These are phyloP conservation scores for Mycena pura DNA, from an alignment of 768 basidiomycete species.

Conservation along the genomic window DNA sequence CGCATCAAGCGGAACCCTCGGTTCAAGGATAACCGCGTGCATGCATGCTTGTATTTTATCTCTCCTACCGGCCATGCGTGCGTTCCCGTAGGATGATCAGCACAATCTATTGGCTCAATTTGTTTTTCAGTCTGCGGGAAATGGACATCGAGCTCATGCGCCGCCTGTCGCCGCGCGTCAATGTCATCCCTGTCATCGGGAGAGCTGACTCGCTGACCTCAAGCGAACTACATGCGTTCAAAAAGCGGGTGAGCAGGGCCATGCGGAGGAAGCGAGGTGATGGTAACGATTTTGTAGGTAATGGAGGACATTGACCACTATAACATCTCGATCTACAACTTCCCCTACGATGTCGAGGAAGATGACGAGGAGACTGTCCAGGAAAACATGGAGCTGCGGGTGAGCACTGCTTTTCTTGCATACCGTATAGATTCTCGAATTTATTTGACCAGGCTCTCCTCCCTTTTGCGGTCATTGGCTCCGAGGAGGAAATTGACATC, in stretches of 20 bases:
- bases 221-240: constrained; percentile 82
- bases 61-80: constrained; percentile 87
- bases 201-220: constrained; percentile 89
- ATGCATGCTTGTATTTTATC: constrained; percentile 90
- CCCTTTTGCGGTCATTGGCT: constrained; percentile 89
- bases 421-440: background rate
- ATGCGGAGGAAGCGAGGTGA: constrained; percentile 1
- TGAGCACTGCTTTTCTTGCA: constrained; percentile 37
- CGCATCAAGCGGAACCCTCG: constrained; percentile 93
- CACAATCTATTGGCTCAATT: background rate
- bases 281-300: constrained; percentile 52
- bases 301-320: constrained; percentile 95
- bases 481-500: constrained; percentile 85
- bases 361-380: constrained; percentile 92
- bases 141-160: constrained; percentile 95
- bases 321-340: constrained; percentile 91
- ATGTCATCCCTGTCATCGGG: constrained; percentile 92
- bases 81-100: constrained; percentile 34
- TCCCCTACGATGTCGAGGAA: constrained; percentile 93
- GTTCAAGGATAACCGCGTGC: constrained; percentile 89
- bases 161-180: constrained; percentile 86
- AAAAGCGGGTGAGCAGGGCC: constrained; percentile 63
- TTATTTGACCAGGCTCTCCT: constrained; percentile 56
- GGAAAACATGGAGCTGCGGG: constrained; percentile 88
- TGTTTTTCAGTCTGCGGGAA: constrained; percentile 67